Conservation (phyloP, 2,329 filamentous ascomycete genomes). For the Tolypocladium paradoxum region DNA sequence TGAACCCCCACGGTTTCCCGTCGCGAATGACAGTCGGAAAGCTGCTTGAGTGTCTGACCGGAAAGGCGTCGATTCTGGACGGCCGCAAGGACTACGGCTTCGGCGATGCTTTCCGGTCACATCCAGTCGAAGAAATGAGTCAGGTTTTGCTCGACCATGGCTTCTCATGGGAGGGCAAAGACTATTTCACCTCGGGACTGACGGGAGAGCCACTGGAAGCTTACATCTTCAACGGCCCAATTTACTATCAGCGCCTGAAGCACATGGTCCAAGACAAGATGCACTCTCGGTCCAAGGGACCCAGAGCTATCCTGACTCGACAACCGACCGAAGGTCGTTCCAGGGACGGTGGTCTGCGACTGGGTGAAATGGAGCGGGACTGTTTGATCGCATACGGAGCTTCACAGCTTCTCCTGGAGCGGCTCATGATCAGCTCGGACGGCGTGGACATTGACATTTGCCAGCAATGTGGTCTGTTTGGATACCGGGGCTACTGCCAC, state of each 20-base stretch:
- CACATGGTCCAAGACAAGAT: conserved; percentile 99
- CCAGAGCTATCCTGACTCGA: conserved; percentile 80
- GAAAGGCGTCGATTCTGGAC: conserved; percentile 81
- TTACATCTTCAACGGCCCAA: conserved; percentile 97
- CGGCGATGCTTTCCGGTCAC: conserved; percentile 68
- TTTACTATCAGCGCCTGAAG: conserved; percentile 99
- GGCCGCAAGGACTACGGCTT: conserved; percentile 81
- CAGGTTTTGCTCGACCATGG: conserved; percentile 74
- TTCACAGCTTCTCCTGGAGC: conserved; percentile 80
- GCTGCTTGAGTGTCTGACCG: conserved; percentile 86
- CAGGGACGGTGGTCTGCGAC: conserved; percentile 77
- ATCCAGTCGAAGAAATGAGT: conserved; percentile 83
- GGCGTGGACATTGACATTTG: conserved; percentile 88
- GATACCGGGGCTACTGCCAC: conserved; percentile 90
- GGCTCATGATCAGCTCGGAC: conserved; percentile 90
- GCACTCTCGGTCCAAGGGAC: conserved; percentile 88
- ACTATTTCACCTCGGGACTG: conserved; percentile 90
- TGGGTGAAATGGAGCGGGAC: conserved; percentile 98
- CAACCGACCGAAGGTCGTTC: conserved; percentile 96
- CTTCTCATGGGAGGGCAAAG: conserved; percentile 95
- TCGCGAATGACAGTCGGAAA: conserved; percentile 99
- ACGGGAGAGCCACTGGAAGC: conserved; percentile 89
- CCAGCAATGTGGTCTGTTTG: conserved; percentile 88
- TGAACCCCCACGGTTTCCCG: conserved; percentile 99
- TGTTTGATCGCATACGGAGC: conserved; percentile 96